Conservation (phyloP, 164 flowering plant genomes). For the Protea cynaroides region DNA sequence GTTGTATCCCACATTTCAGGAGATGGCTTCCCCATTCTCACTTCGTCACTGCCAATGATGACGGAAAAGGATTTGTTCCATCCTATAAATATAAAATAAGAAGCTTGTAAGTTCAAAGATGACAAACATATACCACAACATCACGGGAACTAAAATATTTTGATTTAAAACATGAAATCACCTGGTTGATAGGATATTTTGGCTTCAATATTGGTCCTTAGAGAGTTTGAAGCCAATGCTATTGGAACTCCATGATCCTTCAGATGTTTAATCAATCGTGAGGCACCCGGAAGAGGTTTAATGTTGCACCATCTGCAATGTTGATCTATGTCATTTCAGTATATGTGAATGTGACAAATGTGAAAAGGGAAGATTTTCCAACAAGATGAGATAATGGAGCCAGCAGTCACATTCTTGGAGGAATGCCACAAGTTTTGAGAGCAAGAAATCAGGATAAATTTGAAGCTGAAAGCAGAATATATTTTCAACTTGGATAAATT, state of each 20-base stretch:
- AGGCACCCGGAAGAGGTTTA: slow-evolving; percentile 79
- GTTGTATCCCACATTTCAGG: slow-evolving; percentile 76
- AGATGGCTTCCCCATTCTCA: slow-evolving; percentile 70
- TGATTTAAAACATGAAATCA: slow-evolving; percentile 9
- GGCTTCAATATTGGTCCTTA: slow-evolving; percentile 46
- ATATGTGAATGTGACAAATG: no score
- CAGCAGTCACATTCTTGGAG: no score
- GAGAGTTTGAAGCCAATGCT: slow-evolving; percentile 92
- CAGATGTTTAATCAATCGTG: slow-evolving; percentile 74
- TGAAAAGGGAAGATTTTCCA: no score
- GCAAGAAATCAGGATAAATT: no score
- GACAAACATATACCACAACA: no score
- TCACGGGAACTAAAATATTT: background rate
- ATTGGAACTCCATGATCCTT: slow-evolving; percentile 52
- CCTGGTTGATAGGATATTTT: slow-evolving; percentile 74
- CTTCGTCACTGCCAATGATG: slow-evolving; percentile 85
- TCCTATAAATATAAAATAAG: slow-evolving; percentile 30
- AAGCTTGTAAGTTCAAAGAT: no score
- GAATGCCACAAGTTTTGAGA: no score
- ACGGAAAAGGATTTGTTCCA: slow-evolving; percentile 87
- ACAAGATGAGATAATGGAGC: no score
- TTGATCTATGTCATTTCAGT: no score
- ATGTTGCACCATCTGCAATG: slow-evolving; percentile 44
- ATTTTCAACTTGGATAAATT: no score
- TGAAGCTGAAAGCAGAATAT: no score